Base-by-base conservation (phyloP, 2,329 filamentous ascomycete species). In the Orbilia brochopaga region DNA sequence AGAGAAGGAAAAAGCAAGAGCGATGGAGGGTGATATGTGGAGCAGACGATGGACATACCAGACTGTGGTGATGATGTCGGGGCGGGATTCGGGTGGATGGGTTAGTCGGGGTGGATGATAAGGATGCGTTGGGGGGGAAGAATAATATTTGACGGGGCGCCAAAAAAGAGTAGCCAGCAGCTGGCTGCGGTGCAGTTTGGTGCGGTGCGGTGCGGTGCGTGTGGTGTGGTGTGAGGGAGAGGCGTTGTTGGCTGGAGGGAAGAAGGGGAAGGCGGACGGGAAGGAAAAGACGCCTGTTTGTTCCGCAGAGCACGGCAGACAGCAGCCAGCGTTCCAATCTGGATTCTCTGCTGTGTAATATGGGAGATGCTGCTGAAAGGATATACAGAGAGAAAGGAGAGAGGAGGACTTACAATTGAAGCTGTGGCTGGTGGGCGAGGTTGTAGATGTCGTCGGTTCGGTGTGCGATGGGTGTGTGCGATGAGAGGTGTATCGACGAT, bases 1-100 rank as follows among this genome's bases (percentile, higher is more conserved):
- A 42, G 21, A 57, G 42, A 10, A 40, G 17, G 19, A 44, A 24
- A 59, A 48, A 21, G 35, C 51, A 60, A 42, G 48, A 24, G 42
- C 52, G 32, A 15, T 6, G 44, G 19, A 48, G 7, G 17, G 17
- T 6, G 17, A 44, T 4, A 44, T 6, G 40, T 15, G 17, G 19
- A 51, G 19, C 40, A 56, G 44, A 35, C 24, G 44, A 46, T 8
- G 50, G 40, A 65, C 67, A 24, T 72, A 72, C 67, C 52, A 59
- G 30, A 51, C 37, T 52, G 44, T 44, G 35, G 44, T 53, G 21
- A 64, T 46, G 60, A 27, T 53, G 53, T 59, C 66, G 65, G 67
- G 40, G 56, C 55, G 37, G 44, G 50, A 56, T 44, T 27, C 13
- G 15, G 35, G 21, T 19, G 15, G 8, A 19, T 19, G n/a, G 44